Conservation (phyloP, 1,139 yeast genomes). For the Blastobotrys indianensis region DNA sequence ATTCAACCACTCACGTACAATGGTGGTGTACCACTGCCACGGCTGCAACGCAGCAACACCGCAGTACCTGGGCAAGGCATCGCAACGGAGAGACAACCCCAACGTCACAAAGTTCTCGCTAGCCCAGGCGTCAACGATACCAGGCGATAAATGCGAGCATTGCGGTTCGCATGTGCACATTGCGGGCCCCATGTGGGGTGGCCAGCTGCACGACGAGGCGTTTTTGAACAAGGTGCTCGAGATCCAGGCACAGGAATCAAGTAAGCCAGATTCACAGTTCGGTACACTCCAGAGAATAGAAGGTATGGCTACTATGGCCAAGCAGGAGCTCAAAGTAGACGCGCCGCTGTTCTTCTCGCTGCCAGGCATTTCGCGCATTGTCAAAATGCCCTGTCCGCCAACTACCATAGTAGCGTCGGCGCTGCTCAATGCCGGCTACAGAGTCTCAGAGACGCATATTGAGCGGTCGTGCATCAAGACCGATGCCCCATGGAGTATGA, state of each 20-base stretch:
- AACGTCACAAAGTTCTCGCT: slow-evolving; percentile 43
- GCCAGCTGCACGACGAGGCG: slow-evolving; percentile 59
- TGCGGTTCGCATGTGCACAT: slow-evolving; percentile 69
- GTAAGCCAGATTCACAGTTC: slow-evolving; percentile 47
- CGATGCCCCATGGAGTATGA: slow-evolving; percentile 74
- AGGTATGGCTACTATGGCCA: slow-evolving; percentile 88
- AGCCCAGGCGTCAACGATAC: slow-evolving; percentile 53
- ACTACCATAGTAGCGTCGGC: slow-evolving; percentile 68
- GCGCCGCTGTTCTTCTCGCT: slow-evolving; percentile 80
- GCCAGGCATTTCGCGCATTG: slow-evolving; percentile 63
- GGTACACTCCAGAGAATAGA: slow-evolving; percentile 78
- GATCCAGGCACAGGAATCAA: slow-evolving; percentile 35
- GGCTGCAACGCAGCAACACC: slow-evolving; percentile 73
- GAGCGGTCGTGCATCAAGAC: slow-evolving; percentile 82
- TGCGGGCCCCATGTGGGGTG: slow-evolving; percentile 98
- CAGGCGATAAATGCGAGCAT: slow-evolving; percentile 49
- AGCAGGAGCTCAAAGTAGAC: slow-evolving; percentile 49
- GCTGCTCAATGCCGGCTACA: slow-evolving; percentile 75
- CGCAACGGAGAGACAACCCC: slow-evolving; percentile 22
- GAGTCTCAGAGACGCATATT: slow-evolving; percentile 84
- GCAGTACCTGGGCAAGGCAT: slow-evolving; percentile 59
- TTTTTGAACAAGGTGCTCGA: slow-evolving; percentile 61
- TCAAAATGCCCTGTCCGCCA: slow-evolving; percentile 82
- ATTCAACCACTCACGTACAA: slow-evolving; percentile 57
- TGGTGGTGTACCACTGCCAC: slow-evolving; percentile 76